Base-by-base conservation (phyloP, 441 rosid species). In the Croton laevigatus region DNA sequence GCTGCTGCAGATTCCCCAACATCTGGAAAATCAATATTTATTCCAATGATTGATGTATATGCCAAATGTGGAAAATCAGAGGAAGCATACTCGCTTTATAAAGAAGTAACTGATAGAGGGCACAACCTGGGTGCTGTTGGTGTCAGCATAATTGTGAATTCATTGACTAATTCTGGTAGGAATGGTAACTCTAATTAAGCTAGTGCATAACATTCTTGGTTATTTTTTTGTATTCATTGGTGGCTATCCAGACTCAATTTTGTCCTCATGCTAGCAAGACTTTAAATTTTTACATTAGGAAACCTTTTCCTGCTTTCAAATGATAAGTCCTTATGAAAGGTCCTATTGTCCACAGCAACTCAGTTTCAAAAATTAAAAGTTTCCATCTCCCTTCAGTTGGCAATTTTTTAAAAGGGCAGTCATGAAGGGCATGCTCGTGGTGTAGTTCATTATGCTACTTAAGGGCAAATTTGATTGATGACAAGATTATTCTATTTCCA, bases 21-120 rank as follows among this genome's bases (percentile, higher is more conserved):
- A 60, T 70, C 55, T 40, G 83, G 85, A 61, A 86, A 80, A 74
- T 75, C 81, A 44, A 79, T 83, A 68, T 67, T 82, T 69, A 86
- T 78, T 65, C 77, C 94, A 72, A 88, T 92, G 90, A 83, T 89
- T 63, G 88, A 85, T 76, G 86, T 86, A 65, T 89, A 86, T 77
- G 80, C 73, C 59, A 89, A 84, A 82, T 87, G 87, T 72, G 84
- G 87, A 72, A 83, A 84, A 85, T 76, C 86, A 62, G 86, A 83
- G 72, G 88, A 81, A 52, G 93, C 91, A 42, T 83, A 80, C 84
- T 76, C 36, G 13, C 82, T 90, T 66, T 90, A 87, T 76, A 81
- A 74, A 76, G 88, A 85, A 73, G 81, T 85, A 74, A 75, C 72
- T 46, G 70, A 68, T 62, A 81, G 63, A 62, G 89, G 84, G 62